Conservation (phyloP, 306 rosid species). For the Geum urbanum region DNA sequence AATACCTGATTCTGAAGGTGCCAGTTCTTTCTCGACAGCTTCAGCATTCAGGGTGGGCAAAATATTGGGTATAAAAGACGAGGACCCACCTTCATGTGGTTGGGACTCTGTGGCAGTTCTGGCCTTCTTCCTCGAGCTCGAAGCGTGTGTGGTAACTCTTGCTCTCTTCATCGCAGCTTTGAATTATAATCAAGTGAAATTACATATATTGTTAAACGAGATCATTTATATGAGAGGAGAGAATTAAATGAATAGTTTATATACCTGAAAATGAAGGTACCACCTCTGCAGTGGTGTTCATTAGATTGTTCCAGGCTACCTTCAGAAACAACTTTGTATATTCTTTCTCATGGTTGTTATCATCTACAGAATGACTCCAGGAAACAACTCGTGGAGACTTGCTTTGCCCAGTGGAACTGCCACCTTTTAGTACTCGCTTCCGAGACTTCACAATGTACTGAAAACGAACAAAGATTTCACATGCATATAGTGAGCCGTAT, state of each 20-base stretch:
- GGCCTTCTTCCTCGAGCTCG: background rate
- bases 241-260: background rate
- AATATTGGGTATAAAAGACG: too few relatives aligned
- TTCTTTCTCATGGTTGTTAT: too few relatives aligned
- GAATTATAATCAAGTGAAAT: background rate
- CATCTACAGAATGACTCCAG: too few relatives aligned
- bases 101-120: background rate
- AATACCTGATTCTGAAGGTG: too few relatives aligned
- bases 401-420: too few relatives aligned
- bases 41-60: background rate
- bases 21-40: too few relatives aligned
- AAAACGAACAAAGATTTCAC: too few relatives aligned
- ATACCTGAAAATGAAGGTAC: background rate
- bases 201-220: background rate
- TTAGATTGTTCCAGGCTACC: background rate
- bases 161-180: background rate
- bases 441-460: background rate
- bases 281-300: background rate
- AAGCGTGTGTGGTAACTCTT: background rate
- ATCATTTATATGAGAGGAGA: background rate
- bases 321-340: background rate
- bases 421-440: too few relatives aligned
- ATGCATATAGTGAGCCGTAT: too few relatives aligned
- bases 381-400: too few relatives aligned
- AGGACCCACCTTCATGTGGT: background rate